Percentiles rank a stretch among this genome's conserved stretches.
Conservation (phyloP, 2,329 filamentous ascomycete genomes). For the Graphilbum ipis-grandicollis region DNA sequence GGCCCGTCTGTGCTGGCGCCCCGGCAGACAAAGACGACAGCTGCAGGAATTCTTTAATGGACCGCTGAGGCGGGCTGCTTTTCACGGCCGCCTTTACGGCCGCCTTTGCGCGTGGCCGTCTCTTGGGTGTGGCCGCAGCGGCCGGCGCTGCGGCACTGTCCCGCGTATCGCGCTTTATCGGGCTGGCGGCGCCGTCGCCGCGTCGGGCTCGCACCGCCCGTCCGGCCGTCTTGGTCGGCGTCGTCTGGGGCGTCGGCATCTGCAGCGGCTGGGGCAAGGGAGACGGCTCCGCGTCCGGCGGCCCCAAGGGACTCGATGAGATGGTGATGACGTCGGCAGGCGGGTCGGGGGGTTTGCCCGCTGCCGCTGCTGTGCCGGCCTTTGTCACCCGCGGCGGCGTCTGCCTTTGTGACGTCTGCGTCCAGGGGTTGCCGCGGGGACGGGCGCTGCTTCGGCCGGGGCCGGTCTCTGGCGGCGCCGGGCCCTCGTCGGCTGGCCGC, state of each 20-base stretch:
- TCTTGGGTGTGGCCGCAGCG: not conserved
- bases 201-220: too few relatives aligned
- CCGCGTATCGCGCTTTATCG: too few relatives aligned
- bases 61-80: not conserved
- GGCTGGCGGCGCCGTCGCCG: too few relatives aligned
- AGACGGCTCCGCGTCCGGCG: not conserved
- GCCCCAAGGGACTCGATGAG: not conserved
- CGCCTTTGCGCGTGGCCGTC: not conserved
- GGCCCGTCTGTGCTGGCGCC: too few relatives aligned
- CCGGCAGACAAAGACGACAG: too few relatives aligned
- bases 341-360: not conserved
- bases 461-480: too few relatives aligned
- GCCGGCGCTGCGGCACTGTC: too few relatives aligned
- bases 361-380: not conserved
- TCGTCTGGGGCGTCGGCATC: too few relatives aligned
- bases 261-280: too few relatives aligned
- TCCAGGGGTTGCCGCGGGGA: constrained; percentile 7
- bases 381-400: constrained; percentile 3
- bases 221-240: too few relatives aligned
- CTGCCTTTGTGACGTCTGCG: constrained; percentile 1
- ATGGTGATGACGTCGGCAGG: not conserved
- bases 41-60: not conserved
- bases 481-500: too few relatives aligned
- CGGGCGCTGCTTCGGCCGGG: too few relatives aligned
- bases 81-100: not conserved